phyloP scores from a whole-genome alignment of 768 basidiomycete species.

The Royoungia palumana region DNA sequence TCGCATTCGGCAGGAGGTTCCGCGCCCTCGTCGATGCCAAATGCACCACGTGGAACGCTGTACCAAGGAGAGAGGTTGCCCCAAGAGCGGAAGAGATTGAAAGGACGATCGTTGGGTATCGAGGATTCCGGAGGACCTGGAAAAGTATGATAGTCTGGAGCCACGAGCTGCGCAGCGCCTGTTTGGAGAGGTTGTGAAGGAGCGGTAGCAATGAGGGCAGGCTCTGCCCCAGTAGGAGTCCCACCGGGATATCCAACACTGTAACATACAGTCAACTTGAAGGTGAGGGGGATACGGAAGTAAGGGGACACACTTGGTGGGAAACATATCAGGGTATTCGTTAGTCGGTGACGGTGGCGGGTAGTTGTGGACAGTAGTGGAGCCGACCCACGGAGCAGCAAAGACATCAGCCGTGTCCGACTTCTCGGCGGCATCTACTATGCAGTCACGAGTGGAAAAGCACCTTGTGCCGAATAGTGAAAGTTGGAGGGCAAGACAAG shows the following conservation, averaged over 20 bases:
- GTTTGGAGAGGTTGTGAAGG: slow-evolving; percentile 78
- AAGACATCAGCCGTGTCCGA: slow-evolving; percentile 31
- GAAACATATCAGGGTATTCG: slow-evolving; percentile 66
- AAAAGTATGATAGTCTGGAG: slow-evolving; percentile 37
- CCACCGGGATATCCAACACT: slow-evolving; percentile 71
- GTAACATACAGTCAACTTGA: not conserved
- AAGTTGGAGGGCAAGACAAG: slow-evolving; percentile 49
- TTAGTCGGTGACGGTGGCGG: slow-evolving; percentile 78
- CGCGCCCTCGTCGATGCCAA: slow-evolving; percentile 71
- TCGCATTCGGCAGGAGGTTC: slow-evolving; percentile 67
- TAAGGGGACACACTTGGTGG: slow-evolving; percentile 41
- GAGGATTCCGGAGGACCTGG: slow-evolving; percentile 5
- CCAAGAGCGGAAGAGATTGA: slow-evolving; percentile 75
- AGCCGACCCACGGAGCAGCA: slow-evolving; percentile 69
- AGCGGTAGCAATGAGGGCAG: slow-evolving; percentile 68
- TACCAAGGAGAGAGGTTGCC: slow-evolving; percentile 88
- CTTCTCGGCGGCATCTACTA: not conserved
- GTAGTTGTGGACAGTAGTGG: slow-evolving; percentile 63
- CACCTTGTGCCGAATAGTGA: slow-evolving; percentile 34
- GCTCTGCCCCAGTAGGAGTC: slow-evolving; percentile 78
- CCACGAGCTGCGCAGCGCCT: slow-evolving; percentile 61
- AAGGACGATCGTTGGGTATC: slow-evolving; percentile 34
- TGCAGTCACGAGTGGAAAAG: slow-evolving; percentile 25
- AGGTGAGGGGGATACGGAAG: not conserved
- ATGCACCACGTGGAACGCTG: slow-evolving; percentile 59